Conservation (phyloP, 2,329 filamentous ascomycete species). For the Fusarium dimerum region DNA sequence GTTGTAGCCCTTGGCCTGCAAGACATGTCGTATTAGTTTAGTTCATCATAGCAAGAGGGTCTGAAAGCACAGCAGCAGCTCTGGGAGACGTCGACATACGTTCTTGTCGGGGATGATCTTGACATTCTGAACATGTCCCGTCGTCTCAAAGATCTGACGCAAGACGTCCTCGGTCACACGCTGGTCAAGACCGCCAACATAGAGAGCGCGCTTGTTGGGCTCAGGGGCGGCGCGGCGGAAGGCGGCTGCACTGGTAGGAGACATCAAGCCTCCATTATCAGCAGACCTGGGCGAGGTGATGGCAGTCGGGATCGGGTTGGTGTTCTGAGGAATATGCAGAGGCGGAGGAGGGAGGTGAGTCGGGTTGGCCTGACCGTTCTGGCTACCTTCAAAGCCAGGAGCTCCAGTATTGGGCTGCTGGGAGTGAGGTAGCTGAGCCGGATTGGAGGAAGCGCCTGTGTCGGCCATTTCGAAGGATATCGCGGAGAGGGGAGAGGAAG, state of each 20-base stretch:
- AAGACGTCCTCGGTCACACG: conserved; percentile 94
- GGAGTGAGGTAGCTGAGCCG: conserved; percentile 68
- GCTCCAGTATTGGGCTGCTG: conserved; percentile 69
- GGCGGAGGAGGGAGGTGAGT: conserved; percentile 87
- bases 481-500: conserved; percentile 10
- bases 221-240: conserved; percentile 93
- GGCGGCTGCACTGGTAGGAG: conserved; percentile 77
- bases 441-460: conserved; percentile 61
- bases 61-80: too few relatives aligned
- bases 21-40: conserved; percentile 21
- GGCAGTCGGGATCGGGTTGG: conserved; percentile 89
- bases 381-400: conserved; percentile 74
- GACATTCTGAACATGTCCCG: conserved; percentile 95
- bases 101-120: conserved; percentile 99
- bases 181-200: conserved; percentile 92
- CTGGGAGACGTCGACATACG: conserved; percentile 58
- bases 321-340: conserved; percentile 94
- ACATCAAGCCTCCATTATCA: conserved; percentile 70
- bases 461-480: conserved; percentile 69
- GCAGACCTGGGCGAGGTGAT: conserved; percentile 85
- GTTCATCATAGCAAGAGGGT: background rate
- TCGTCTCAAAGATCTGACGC: conserved; percentile 98
- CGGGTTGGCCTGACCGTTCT: conserved; percentile 68
- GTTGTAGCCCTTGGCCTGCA: conserved; percentile 92
- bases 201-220: conserved; percentile 96